phyloP scores from a whole-genome alignment of 1,284 basidiomycete species.

The Peniophora sp. region DNA sequence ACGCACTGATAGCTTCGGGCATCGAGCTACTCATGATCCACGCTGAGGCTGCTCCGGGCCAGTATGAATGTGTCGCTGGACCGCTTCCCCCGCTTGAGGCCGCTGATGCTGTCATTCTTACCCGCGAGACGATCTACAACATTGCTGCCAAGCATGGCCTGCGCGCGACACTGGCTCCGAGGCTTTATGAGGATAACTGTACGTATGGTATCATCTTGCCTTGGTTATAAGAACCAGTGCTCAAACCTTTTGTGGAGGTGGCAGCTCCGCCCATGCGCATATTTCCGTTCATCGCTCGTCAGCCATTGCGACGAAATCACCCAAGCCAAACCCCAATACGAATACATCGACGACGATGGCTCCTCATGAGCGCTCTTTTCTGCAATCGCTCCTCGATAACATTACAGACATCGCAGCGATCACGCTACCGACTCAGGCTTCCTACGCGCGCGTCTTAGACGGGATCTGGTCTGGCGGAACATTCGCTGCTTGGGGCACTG shows the following conservation, averaged over 20 bases:
- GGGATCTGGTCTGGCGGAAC: slow-evolving; percentile 67
- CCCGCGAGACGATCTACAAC: slow-evolving; percentile 60
- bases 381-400: slow-evolving; percentile 37
- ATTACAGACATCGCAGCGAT: slow-evolving; percentile 49
- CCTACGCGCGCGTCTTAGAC: slow-evolving; percentile 56
- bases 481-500: slow-evolving; percentile 58
- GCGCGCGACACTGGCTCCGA: slow-evolving; percentile 58
- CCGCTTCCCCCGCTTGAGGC: slow-evolving; percentile 58
- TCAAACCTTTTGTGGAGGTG: slow-evolving; percentile 25
- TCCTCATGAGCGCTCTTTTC: slow-evolving; percentile 26
- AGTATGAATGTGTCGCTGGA: slow-evolving; percentile 66
- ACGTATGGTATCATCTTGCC: slow-evolving; percentile 12
- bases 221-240: too few species aligned
- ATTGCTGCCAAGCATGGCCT: slow-evolving; percentile 55
- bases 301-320: slow-evolving; percentile 1
- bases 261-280: slow-evolving; percentile 54
- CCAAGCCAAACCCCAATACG: slow-evolving; percentile 8
- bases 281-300: slow-evolving; percentile 41
- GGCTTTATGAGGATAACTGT: slow-evolving; percentile 38
- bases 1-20: slow-evolving; percentile 32
- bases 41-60: slow-evolving; percentile 59
- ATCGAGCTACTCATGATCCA: slow-evolving; percentile 53
- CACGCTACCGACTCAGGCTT: slow-evolving; percentile 49
- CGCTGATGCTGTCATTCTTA: slow-evolving; percentile 58
- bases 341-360: slow-evolving; percentile 18